phyloP scores from a whole-genome alignment of 176 grass and related monocot species.

The Juncus inflexus region DNA sequence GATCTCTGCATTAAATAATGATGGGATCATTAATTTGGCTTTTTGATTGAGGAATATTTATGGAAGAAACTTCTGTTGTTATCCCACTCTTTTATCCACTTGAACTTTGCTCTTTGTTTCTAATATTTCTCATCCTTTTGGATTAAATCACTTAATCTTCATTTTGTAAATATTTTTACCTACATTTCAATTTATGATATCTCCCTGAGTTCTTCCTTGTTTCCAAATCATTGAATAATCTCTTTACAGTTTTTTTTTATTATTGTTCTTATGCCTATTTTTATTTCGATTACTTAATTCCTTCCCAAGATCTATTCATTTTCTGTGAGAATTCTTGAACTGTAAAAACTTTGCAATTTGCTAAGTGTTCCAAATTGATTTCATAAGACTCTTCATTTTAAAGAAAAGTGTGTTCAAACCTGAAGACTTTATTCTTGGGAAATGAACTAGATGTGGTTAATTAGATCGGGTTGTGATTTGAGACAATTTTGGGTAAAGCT shows the following conservation, averaged over 20 bases:
- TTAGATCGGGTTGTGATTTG: background rate
- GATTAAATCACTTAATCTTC: background rate
- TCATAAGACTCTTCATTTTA: background rate
- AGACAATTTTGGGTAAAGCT: background rate
- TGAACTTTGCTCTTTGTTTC: background rate
- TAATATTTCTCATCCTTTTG: background rate
- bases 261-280: background rate
- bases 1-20: background rate
- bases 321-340: background rate
- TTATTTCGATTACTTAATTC: background rate
- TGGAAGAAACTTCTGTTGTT: background rate
- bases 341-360: too few species aligned
- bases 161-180: background rate
- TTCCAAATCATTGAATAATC: background rate
- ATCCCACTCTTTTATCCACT: background rate
- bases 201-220: background rate
- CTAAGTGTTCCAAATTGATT: too few species aligned
- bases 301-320: background rate
- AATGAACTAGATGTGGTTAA: background rate
- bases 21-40: background rate
- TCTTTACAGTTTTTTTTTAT: background rate
- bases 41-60: background rate
- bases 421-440: background rate
- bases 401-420: background rate
- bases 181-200: background rate